phyloP scores from a whole-genome alignment of 2,329 filamentous ascomycete genomes.

The Fusarium sp. region DNA sequence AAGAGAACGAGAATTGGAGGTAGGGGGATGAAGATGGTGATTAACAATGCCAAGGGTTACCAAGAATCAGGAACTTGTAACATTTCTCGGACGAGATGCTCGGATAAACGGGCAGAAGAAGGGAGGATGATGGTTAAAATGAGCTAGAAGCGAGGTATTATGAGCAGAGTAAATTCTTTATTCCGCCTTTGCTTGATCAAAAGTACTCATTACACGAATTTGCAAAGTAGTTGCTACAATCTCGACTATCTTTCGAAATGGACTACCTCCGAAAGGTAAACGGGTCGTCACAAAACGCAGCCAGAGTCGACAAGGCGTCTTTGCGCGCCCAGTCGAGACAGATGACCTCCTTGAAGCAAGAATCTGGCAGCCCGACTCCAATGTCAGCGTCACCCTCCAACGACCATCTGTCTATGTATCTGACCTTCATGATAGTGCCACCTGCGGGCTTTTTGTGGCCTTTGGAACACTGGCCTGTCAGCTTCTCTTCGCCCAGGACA shows the following conservation, averaged over 20 bases:
- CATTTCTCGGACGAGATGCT: neutral
- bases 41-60: neutral
- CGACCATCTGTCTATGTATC: neutral
- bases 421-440: neutral
- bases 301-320: neutral
- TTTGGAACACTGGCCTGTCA: constrained; percentile 1
- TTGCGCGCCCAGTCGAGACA: neutral
- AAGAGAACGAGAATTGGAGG: neutral
- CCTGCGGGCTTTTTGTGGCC: neutral
- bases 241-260: neutral
- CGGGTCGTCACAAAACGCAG: neutral
- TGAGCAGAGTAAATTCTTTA: neutral
- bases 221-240: neutral
- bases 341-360: neutral
- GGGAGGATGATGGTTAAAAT: neutral
- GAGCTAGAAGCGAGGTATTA: neutral
- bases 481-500: neutral
- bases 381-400: neutral
- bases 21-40: neutral
- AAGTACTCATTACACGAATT: neutral
- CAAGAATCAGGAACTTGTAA: neutral
- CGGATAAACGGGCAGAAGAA: neutral
- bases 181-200: neutral
- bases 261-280: neutral
- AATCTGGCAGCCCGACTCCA: neutral